These are phyloP conservation scores for Gynandropsis gynandra DNA, from an alignment of 345 rosid species.

Conservation along the genomic window DNA sequence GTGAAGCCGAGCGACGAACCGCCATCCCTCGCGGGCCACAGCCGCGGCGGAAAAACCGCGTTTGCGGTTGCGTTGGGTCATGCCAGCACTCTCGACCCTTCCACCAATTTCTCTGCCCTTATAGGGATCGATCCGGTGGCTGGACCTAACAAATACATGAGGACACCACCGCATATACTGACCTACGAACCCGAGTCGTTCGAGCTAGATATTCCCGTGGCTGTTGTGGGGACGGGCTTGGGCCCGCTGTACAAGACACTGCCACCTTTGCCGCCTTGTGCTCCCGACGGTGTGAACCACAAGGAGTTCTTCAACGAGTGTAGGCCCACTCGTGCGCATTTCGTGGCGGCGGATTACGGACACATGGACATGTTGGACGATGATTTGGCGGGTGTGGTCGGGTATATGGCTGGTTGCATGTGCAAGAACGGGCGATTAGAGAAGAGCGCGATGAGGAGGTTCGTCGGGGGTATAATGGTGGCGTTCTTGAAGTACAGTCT, in stretches of 20 bases:
- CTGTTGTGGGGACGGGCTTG: slow-evolving; percentile 26
- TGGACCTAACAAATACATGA: not conserved
- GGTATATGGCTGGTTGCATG: slow-evolving; percentile 24
- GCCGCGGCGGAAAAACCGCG: slow-evolving; percentile 28
- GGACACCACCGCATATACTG: slow-evolving; percentile 20
- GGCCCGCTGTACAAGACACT: slow-evolving; percentile 11
- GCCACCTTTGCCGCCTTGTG: slow-evolving; percentile 19
- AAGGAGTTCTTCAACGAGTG: slow-evolving; percentile 27
- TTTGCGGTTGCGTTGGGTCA: slow-evolving; percentile 27
- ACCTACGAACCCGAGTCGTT: slow-evolving; percentile 25
- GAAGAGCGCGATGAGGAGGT: slow-evolving; percentile 23
- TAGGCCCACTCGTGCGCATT: slow-evolving; percentile 24
- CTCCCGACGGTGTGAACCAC: slow-evolving; percentile 24
- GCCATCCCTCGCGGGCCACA: slow-evolving; percentile 24
- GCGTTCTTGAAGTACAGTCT: slow-evolving; percentile 21
- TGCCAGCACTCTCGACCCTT: slow-evolving; percentile 23
- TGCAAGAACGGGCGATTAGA: slow-evolving; percentile 19
- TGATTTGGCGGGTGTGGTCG: slow-evolving; percentile 17
- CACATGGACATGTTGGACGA: slow-evolving; percentile 34
- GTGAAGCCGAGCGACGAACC: slow-evolving; percentile 15
- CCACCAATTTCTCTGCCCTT: slow-evolving; percentile 19
- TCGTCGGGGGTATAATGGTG: slow-evolving; percentile 28
- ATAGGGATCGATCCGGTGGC: slow-evolving; percentile 30
- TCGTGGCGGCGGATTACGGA: slow-evolving; percentile 27
- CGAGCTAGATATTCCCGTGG: slow-evolving; percentile 24